Evolutionary conservation across 1,139 yeast genomes (phyloP).

Genomic region (Geotrichum candidum): DNA sequence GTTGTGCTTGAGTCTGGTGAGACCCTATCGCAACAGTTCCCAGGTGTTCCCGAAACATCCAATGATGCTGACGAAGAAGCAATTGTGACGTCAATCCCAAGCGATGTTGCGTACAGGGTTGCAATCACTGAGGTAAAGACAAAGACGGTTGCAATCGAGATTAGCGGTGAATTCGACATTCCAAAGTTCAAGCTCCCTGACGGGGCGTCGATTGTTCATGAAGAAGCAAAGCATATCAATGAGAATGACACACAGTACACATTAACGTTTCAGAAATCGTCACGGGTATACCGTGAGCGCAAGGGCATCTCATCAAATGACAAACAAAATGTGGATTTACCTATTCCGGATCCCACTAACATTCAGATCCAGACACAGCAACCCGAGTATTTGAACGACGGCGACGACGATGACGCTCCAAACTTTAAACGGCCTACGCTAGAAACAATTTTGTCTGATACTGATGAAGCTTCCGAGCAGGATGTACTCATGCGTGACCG

Average conservation of each 20-base stretch:
- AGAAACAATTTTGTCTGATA: conserved; percentile 10
- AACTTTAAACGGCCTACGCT: neutral
- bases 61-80: conserved; percentile 24
- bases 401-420: conserved; percentile 1
- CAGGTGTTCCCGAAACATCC: conserved; percentile 21
- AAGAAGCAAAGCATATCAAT: conserved; percentile 18
- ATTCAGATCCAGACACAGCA: neutral
- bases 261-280: conserved; percentile 23
- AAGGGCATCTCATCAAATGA: conserved; percentile 19
- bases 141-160: conserved; percentile 24
- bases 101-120: conserved; percentile 27
- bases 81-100: conserved; percentile 26
- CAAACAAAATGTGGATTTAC: neutral
- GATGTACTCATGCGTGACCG: neutral
- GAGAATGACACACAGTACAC: conserved; percentile 20
- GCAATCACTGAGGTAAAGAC: conserved; percentile 24
- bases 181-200: conserved; percentile 22
- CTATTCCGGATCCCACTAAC: conserved; percentile 4
- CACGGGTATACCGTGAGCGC: conserved; percentile 23
- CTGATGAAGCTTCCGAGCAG: conserved; percentile 1
- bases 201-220: conserved; percentile 25
- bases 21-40: conserved; percentile 29
- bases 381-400: neutral
- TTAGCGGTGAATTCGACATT: conserved; percentile 19
- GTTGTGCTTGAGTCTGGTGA: conserved; percentile 34